Evolutionary conservation across 192 early-diverging fungal species (phyloP).

Genomic region (Mortierella alpina): DNA sequence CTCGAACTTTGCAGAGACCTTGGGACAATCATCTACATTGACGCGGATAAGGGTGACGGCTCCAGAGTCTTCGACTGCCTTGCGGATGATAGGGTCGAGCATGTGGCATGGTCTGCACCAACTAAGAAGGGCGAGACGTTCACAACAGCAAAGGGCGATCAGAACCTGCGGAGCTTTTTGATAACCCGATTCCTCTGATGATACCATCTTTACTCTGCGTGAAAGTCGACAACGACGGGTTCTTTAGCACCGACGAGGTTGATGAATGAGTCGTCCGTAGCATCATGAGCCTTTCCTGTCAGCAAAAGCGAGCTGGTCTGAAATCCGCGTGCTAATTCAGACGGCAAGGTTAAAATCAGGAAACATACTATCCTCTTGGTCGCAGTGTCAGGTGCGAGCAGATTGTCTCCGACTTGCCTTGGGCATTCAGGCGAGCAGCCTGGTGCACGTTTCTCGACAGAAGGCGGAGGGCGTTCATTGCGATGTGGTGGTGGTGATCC

Average conservation of each 20-base stretch:
- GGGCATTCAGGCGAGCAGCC: conserved; percentile 19
- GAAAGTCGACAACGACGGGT: conserved; percentile 86
- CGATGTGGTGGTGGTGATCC: not conserved
- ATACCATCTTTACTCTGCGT: conserved; percentile 67
- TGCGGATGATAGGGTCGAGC: conserved; percentile 75
- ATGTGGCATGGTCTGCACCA: conserved; percentile 91
- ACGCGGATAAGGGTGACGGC: conserved; percentile 80
- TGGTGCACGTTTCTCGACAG: conserved; percentile 42
- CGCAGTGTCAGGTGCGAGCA: not conserved
- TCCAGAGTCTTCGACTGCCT: conserved; percentile 70
- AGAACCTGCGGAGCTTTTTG: not conserved
- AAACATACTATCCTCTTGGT: not conserved
- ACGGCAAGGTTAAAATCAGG: no score
- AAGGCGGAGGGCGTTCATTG: conserved; percentile 45
- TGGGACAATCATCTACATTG: conserved; percentile 75
- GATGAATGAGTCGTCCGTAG: conserved; percentile 68
- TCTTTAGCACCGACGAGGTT: conserved; percentile 68
- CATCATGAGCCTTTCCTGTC: conserved; percentile 67
- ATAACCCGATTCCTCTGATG: not conserved
- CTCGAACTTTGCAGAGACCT: conserved; percentile 70
- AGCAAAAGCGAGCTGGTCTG: conserved; percentile 28
- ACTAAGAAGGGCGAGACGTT: conserved; percentile 25
- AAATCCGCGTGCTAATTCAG: conserved; percentile 32
- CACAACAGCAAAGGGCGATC: not conserved
- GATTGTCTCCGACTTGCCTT: conserved; percentile 2